phyloP scores from a whole-genome alignment of 768 basidiomycete species.

The Leccinum subgranulosum region DNA sequence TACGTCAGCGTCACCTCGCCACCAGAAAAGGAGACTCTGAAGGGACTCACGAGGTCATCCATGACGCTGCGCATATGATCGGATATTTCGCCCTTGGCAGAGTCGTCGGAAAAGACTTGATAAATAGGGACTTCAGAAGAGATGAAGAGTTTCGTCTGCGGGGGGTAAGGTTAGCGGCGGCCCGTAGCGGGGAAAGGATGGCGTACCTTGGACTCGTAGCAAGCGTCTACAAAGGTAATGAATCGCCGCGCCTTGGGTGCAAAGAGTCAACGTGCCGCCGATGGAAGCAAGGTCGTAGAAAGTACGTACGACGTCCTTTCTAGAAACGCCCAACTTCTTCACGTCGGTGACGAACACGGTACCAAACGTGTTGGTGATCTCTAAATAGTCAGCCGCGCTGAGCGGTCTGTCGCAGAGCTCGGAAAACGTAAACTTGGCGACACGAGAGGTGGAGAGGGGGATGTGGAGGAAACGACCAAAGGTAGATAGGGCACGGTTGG shows the following conservation, averaged over 20 bases:
- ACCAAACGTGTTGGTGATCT: conserved; percentile 83
- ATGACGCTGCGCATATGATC: conserved; percentile 92
- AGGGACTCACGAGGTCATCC: conserved; percentile 87
- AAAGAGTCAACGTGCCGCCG: background rate
- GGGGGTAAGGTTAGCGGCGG: background rate
- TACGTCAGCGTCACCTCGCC: background rate
- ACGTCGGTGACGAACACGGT: conserved; percentile 88
- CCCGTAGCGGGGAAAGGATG: background rate
- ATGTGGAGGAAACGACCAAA: conserved; percentile 87
- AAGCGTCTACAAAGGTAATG: conserved; percentile 97
- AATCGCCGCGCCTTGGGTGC: conserved; percentile 76
- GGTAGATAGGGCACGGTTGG: conserved; percentile 65
- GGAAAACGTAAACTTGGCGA: conserved; percentile 84
- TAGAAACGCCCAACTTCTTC: conserved; percentile 80
- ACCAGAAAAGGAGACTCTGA: too few relatives aligned
- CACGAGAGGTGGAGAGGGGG: conserved; percentile 72
- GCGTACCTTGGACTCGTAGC: conserved; percentile 84
- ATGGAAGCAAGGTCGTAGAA: background rate
- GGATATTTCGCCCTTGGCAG: conserved; percentile 44
- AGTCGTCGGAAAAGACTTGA: conserved; percentile 82
- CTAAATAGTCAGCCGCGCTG: conserved; percentile 94
- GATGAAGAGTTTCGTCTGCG: conserved; percentile 83
- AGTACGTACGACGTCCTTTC: conserved; percentile 75
- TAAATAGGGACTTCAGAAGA: conserved; percentile 91
- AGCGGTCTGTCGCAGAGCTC: conserved; percentile 87